Conservation (phyloP, 441 rosid species). For the Eugenia klotzschiana region DNA sequence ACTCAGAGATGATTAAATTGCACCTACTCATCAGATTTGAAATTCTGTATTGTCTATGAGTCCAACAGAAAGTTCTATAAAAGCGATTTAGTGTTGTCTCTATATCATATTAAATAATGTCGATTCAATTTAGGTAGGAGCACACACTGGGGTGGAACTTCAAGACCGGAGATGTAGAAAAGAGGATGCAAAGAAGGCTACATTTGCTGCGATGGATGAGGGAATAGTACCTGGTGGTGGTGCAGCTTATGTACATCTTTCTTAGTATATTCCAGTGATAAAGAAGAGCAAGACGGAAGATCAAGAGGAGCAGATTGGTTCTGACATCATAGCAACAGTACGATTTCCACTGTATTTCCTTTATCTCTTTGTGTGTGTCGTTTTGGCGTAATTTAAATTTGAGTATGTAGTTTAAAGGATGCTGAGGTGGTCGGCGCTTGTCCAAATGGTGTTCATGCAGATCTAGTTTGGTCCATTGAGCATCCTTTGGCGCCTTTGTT, state of each 20-base stretch:
- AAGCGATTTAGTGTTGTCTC: background rate
- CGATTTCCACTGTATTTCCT: too few species aligned
- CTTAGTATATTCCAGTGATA: slow-evolving; percentile 32
- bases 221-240: slow-evolving; percentile 88
- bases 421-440: too few species aligned
- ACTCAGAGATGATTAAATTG: background rate
- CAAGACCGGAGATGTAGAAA: slow-evolving; percentile 73
- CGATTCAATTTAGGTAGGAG: slow-evolving; percentile 49
- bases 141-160: slow-evolving; percentile 68
- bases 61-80: background rate
- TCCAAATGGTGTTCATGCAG: too few species aligned
- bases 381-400: too few species aligned
- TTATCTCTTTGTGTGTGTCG: too few species aligned
- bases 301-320: background rate
- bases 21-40: background rate
- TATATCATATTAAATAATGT: background rate
- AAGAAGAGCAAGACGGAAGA: slow-evolving; percentile 31
- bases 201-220: slow-evolving; percentile 82
- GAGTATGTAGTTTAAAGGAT: too few species aligned
- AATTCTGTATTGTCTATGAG: background rate
- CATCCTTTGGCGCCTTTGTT: too few species aligned
- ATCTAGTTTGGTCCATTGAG: too few species aligned
- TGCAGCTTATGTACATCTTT: slow-evolving; percentile 54
- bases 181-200: slow-evolving; percentile 76
- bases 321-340: too few species aligned